Evolutionary conservation across 1,139 yeast species (phyloP), one percentile per base, ranked within the genome.

Genomic region (Suhomyces maxii): DNA sequence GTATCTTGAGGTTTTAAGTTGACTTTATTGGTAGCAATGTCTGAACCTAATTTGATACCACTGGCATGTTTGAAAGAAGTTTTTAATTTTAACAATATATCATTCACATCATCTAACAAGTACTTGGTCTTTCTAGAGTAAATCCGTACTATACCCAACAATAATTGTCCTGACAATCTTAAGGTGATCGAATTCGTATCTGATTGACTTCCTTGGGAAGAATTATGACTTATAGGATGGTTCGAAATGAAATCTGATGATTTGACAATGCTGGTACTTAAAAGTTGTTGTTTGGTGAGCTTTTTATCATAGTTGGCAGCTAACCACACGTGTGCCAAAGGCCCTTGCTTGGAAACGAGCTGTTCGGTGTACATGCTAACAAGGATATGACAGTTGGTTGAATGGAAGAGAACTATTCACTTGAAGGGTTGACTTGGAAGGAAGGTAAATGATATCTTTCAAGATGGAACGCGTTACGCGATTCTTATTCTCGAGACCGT

Each of bases 251-350:
- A 86, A 45, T 76, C 72, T 6, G 90, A 83, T 1, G 96, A 85
- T 51, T 83, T 78, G 13, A 79, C 65, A 51, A 91, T 84, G 59
- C 86, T 81, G 23, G 97, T 83, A 57, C 80, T 83, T 44, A 89
- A 69, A 42, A 87, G 77, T 60, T 90, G 93, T 48, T 81, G 82
- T 61, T 88, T 87, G 39, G 95, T 79, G 40, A 91, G 76, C 57
- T 86, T 87, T 59, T 84, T 82, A 57, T 88, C 96, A 66, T 89
- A 78, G 62, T 89, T 90, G 32, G 97, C 93, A 3, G 97, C 97
- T 45, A 91, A 76, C 97, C 97, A 91, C 12, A 89, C 93, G 55
- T 86, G 87, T 6, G 96, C 96, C 56, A 90, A 71, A 1, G 96
- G 95, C 3, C 96, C 95, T 60, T 85, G 85, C 52, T 80, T 83